These are phyloP conservation scores for Leucocoprinus sp. DNA, from an alignment of 768 basidiomycete species.

Conservation along the genomic window DNA sequence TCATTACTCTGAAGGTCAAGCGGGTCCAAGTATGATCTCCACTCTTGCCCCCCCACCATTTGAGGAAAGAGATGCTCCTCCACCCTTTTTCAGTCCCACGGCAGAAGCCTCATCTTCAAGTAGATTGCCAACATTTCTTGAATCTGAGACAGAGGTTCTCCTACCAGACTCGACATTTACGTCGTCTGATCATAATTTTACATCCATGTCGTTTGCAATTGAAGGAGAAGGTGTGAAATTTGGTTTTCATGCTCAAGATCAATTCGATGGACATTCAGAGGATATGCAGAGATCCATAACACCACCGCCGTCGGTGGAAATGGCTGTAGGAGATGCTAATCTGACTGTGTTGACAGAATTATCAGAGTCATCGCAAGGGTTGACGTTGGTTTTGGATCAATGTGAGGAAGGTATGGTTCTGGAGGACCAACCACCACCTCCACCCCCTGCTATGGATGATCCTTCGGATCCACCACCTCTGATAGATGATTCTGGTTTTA, in stretches of 20 bases:
- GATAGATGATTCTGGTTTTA: constrained; percentile 69
- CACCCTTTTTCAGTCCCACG: constrained; percentile 50
- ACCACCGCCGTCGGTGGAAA: constrained; percentile 71
- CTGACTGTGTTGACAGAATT: constrained; percentile 58
- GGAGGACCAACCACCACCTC: constrained; percentile 45
- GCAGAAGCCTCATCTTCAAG: constrained; percentile 52
- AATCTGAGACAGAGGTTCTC: constrained; percentile 72
- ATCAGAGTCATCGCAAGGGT: constrained; percentile 37
- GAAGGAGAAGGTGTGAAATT: constrained; percentile 72
- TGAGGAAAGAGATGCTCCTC: constrained; percentile 71
- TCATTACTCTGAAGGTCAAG: constrained; percentile 60
- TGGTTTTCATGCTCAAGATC: constrained; percentile 62
- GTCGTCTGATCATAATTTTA: constrained; percentile 25
- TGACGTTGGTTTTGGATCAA: constrained; percentile 52
- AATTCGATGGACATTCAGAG: constrained; percentile 77
- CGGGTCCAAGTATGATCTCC: constrained; percentile 66
- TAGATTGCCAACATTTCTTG: constrained; percentile 65
- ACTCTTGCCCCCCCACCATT: constrained; percentile 73
- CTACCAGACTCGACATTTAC: constrained; percentile 30
- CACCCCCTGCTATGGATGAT: constrained; percentile 80
- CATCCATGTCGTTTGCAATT: constrained; percentile 29
- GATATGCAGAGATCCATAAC: constrained; percentile 55
- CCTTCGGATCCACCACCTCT: constrained; percentile 84
- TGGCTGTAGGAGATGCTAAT: constrained; percentile 64
- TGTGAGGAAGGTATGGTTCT: constrained; percentile 29